Base-by-base conservation (phyloP, 106 monocot species). In the Ottelia alismoides region DNA sequence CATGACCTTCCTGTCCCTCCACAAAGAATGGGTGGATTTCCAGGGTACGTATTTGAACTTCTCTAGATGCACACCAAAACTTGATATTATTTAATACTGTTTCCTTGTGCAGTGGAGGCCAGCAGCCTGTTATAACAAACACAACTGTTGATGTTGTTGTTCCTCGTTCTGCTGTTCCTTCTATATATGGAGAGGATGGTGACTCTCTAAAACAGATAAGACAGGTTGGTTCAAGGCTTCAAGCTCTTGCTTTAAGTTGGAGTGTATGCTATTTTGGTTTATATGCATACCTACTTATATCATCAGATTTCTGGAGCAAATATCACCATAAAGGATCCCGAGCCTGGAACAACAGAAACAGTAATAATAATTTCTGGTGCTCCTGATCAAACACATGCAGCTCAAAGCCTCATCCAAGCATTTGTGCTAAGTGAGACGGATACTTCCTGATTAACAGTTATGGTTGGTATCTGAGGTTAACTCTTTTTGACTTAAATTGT, bases 311-410 rank as follows among this genome's bases (percentile, higher is more conserved):
- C 98, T 56, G 98, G 85, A 62, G 98, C 98, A 52, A 82, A 86
- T 67, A 83, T 98, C 47, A 80, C 74, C 23, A 83, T 98, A 14
- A 83, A 85, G 46, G 98, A 98, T 27, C 74, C 89, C 2, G 72
- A 74, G 45, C 82, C 85, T 19, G 90, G 90, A 60, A 81, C 76
- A 27, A 70, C 72, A 20, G 98, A 98, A 65, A 86, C 98, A 2
- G 65, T 73, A 25, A 80, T 98, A 31, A 44, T 90, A 59, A 74
- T 98, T 74, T 85, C 81, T 50, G 98, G 98, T 52, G 75, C 85
- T 28, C 98, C 89, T 52, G 98, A 98, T 23, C 98, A 98, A 46
- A 83, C 90, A 17, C 77, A 98, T 78, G 85, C 89, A 57, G 98
- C 98, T 28, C 81, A 85, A 58, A 85, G 90, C 67, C 90, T 98